Evolutionary conservation across 2,329 filamentous ascomycete genomes (phyloP), one percentile per base, ranked within the genome.

Genomic region (Curvularia lunata): DNA sequence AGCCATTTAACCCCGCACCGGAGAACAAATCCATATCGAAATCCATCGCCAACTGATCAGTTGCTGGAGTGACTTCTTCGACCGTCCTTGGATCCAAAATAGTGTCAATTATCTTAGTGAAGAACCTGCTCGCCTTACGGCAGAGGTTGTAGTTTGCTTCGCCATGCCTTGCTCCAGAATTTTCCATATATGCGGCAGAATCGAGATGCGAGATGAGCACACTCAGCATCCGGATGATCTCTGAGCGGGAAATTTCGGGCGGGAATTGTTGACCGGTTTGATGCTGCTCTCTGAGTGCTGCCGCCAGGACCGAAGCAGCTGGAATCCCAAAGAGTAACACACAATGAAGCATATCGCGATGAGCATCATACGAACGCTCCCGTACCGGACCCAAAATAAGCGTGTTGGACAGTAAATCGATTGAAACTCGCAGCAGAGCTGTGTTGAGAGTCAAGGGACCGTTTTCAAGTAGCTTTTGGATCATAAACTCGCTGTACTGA

Each of bases 181-280:
- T 71, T 12, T 73, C 70, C 7, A 69, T 48, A 28, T 71, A 65
- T 1, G 66, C 63, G 1, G 70, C 66, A 4, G 70, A 64, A 28
- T 79, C 77, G 1, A 80, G 67, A 48, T 79, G 75, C 2, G 69
- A 70, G 16, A 78, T 77, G 16, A 80, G 71, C 0, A 80, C 77
- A 30, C 71, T 74, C 0, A 80, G 56, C 62, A 74, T 75, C 5
- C 78, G 76, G 37, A 80, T 75, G 3, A 78, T 72, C 10, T 75
- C 73, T 0, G 71, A 61, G 18, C 76, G 65, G 0, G 75, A 76
- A 2, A 77, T 71, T 1, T 62, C 66, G 6, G 67, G 64, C 0
- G 75, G 73, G 27, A 79, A 74, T 5, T 70, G 64, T 18, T 67
- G 62, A 40, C 28, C 62, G 12, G 58, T 75, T 48, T 45, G 55